phyloP scores from a whole-genome alignment of 441 rosid genomes.

The Viola pubescens region DNA sequence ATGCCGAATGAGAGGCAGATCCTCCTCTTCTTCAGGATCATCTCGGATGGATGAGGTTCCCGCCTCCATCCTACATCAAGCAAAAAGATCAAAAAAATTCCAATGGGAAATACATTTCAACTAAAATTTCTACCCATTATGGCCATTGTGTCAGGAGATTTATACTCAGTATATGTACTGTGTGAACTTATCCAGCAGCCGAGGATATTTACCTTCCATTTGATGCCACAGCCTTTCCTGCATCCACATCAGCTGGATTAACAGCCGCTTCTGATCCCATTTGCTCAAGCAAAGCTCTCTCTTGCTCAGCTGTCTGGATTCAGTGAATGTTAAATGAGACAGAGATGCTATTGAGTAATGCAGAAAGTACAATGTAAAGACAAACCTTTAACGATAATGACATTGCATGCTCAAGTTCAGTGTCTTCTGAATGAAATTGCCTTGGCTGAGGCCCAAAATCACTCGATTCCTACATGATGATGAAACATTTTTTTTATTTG shows the following conservation, averaged over 20 bases:
- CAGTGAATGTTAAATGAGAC: constrained; percentile 21
- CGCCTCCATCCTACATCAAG: constrained; percentile 40
- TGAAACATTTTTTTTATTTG: constrained; percentile 9
- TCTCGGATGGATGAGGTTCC: constrained; percentile 62
- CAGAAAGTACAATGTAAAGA: constrained; percentile 1
- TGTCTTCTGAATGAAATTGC: constrained; percentile 39
- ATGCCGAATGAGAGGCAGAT: constrained; percentile 69
- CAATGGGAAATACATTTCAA: neutral
- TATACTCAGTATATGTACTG: neutral
- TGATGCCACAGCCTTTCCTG: constrained; percentile 28
- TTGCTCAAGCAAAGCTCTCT: constrained; percentile 42
- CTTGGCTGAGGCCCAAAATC: constrained; percentile 31
- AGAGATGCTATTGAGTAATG: constrained; percentile 5
- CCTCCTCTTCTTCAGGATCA: constrained; percentile 65
- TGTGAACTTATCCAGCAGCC: neutral
- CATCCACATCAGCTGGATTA: constrained; percentile 35
- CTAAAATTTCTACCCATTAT: neutral
- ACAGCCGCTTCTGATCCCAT: constrained; percentile 32
- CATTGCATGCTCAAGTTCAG: constrained; percentile 59
- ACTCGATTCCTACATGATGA: constrained; percentile 30
- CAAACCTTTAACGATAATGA: constrained; percentile 60
- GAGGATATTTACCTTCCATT: constrained; percentile 56
- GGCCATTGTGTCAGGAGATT: constrained; percentile 7
- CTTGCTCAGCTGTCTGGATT: constrained; percentile 69
- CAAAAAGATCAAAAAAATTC: constrained; percentile 3